A percentile compares a stretch with the other conserved stretches of the same genome.
Evolutionary conservation across 2,329 filamentous ascomycete genomes (phyloP).

Genomic region (Pseudogymnoascus pannorum): DNA sequence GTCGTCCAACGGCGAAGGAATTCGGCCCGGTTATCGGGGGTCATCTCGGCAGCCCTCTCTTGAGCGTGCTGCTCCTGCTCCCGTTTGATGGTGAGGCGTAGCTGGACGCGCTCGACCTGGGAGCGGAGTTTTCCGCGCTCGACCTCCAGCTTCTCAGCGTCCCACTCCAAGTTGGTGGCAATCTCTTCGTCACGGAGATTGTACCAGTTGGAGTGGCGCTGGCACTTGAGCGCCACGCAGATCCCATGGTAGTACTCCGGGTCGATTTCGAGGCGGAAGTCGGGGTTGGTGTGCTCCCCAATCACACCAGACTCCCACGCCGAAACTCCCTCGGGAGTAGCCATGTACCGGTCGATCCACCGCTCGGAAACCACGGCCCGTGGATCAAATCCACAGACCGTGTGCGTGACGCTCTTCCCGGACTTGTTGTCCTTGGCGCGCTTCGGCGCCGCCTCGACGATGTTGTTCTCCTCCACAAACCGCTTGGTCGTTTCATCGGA

Average conservation of each 20-base stretch:
- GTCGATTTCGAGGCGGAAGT: background rate
- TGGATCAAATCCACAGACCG: background rate
- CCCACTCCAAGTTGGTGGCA: background rate
- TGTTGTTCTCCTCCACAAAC: background rate
- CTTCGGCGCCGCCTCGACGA: background rate
- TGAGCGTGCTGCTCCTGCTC: background rate
- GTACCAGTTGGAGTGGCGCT: background rate
- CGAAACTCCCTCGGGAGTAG: background rate
- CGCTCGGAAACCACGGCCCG: background rate
- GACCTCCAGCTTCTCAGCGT: background rate
- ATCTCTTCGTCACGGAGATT: background rate
- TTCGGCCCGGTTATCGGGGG: background rate
- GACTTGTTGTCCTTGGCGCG: background rate
- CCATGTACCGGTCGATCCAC: background rate
- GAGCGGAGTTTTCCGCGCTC: background rate
- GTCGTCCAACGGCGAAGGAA: background rate
- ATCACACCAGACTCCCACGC: conserved; percentile 1
- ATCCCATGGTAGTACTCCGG: background rate
- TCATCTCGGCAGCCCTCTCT: background rate
- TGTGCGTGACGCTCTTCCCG: background rate
- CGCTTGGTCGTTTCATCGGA: background rate
- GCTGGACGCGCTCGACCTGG: background rate
- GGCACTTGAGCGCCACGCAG: background rate
- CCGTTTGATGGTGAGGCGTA: background rate
- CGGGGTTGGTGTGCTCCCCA: background rate